Evolutionary conservation across 495 filamentous ascomycete genomes (phyloP), one percentile per base, ranked within the genome.

Genomic region (Penicillium canescens): DNA sequence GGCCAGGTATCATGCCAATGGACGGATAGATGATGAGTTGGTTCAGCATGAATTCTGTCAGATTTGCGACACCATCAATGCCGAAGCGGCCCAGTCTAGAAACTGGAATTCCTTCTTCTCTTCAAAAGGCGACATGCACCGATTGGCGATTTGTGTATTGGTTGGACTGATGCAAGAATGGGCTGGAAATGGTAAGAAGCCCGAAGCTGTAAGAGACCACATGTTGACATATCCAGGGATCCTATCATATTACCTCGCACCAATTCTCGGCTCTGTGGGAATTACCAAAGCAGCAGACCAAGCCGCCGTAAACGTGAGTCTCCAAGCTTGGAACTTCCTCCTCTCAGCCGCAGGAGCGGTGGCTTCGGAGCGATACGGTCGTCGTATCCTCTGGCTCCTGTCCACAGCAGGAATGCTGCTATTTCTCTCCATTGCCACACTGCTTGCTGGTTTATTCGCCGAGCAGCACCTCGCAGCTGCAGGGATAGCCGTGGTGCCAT

Each of bases 101-200:
- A 34, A 42, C 21, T 67, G 50, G 68, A 69, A 52, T 58, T 63
- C 60, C 35, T 86, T 90, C 74, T 78, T 88, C 73, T 70, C 69
- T 38, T 87, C 84, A 43, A 82, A 76, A 64, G 86, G 87, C 49
- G 87, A 90, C 70, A 73, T 84, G 12, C 84, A 86, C 58, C 78
- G 86, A 14, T 61, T 88, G 9, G 44, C 61, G 4, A 67, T 88
- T 20, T 78, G 85, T 50, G 63, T 86, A 14, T 79, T 82, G 18
- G 72, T 84, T 42, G 85, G 85, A 61, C 31, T 67, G 4, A 67
- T 67, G 64, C 83, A 81, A 16, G 85, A 88, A 69, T 88, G 83
- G 82, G 82, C 78, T 55, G 86, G 86, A 50, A 88, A 87, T 57
- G 83, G 80, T 67, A 65, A 2, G 38, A 10, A 37, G 38, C 7